Percentiles rank a stretch among this genome's conserved stretches.
These are phyloP conservation scores for Asterophora lycoperdoides DNA, from an alignment of 768 basidiomycete genomes.

Conservation along the genomic window DNA sequence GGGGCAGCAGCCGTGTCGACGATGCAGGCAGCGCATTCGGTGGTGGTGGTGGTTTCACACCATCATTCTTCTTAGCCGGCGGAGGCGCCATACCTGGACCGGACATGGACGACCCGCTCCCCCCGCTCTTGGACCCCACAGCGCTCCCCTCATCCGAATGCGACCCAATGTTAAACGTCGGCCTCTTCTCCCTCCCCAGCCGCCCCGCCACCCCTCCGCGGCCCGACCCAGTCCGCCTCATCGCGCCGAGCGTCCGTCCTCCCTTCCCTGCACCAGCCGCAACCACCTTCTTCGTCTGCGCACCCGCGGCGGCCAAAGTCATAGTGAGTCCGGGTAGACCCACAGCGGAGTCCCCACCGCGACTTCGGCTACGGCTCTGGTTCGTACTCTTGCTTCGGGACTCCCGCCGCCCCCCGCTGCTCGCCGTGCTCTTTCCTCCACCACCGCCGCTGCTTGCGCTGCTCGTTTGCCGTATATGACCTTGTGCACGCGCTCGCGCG, in stretches of 20 bases:
- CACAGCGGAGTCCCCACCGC: slow-evolving; percentile 9
- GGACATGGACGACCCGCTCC: slow-evolving; percentile 30
- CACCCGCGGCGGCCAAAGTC: slow-evolving; percentile 3
- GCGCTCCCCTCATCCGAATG: slow-evolving; percentile 48
- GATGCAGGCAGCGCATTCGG: not conserved
- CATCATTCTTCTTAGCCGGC: not conserved
- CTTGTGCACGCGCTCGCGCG: slow-evolving; percentile 2
- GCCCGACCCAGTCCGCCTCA: slow-evolving; percentile 1
- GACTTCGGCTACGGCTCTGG: slow-evolving; percentile 14
- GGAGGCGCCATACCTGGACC: slow-evolving; percentile 2
- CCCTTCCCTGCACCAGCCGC: not conserved
- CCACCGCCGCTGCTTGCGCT: slow-evolving; percentile 7
- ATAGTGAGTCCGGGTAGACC: slow-evolving; percentile 9
- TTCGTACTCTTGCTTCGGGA: not conserved
- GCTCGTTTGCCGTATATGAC: slow-evolving; percentile 10
- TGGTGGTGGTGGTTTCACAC: not conserved
- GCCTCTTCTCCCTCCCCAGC: slow-evolving; percentile 17
- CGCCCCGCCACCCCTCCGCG: slow-evolving; percentile 1
- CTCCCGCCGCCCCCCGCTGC: not conserved
- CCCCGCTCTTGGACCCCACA: slow-evolving; percentile 32
- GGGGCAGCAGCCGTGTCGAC: slow-evolving; percentile 18
- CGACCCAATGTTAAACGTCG: slow-evolving; percentile 57
- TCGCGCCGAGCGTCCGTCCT: not conserved
- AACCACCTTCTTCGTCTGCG: not conserved
- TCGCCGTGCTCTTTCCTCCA: not conserved